Conservation (phyloP, 345 rosid genomes). For the Combretum micranthum region DNA sequence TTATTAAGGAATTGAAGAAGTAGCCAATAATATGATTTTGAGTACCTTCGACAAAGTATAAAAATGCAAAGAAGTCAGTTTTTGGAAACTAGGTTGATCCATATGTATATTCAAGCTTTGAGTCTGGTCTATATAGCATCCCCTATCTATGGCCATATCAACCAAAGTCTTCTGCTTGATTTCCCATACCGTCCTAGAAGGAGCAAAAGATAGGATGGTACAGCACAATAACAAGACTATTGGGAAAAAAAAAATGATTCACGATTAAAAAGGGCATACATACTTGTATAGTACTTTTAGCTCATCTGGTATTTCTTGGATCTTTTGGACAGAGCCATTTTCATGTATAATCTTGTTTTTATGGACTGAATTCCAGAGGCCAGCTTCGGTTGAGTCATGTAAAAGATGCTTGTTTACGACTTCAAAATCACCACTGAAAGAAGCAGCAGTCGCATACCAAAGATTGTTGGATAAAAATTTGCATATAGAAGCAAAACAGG, state of each 20-base stretch:
- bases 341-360: conserved; percentile 74
- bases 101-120: conserved; percentile 92
- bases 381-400: conserved; percentile 83
- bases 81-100: conserved; percentile 83
- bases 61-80: conserved; percentile 77
- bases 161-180: conserved; percentile 85
- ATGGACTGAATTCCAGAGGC: conserved; percentile 71
- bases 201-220: conserved; percentile 1
- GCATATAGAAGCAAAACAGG: background rate
- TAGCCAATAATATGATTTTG: too few relatives aligned
- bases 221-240: background rate
- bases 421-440: conserved; percentile 81
- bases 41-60: conserved; percentile 80
- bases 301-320: conserved; percentile 63
- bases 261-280: background rate
- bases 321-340: conserved; percentile 70
- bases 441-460: background rate
- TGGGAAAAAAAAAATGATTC: background rate
- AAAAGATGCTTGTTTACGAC: conserved; percentile 98
- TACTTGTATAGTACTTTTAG: conserved; percentile 76
- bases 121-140: conserved; percentile 89
- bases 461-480: background rate
- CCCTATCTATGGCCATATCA: conserved; percentile 90
- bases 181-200: conserved; percentile 89
- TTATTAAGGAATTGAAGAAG: too few relatives aligned